These are phyloP conservation scores for Coprinopsis strossmayeri DNA, from an alignment of 768 basidiomycete species.

Conservation along the genomic window DNA sequence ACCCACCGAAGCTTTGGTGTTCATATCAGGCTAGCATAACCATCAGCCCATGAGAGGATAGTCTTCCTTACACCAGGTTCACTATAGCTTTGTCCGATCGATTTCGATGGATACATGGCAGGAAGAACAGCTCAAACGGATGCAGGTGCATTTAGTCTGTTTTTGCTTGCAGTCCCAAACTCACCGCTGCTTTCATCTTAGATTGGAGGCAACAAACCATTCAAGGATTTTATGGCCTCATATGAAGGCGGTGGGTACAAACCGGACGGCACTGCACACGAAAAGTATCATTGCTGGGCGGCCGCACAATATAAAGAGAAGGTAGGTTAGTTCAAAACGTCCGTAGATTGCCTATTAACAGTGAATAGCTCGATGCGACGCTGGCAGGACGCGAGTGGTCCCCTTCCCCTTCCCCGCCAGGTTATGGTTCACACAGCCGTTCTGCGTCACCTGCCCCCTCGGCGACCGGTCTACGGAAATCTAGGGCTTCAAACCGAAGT, in stretches of 20 bases:
- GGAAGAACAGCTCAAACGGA: conserved; percentile 78
- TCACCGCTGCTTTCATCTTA: conserved; percentile 22
- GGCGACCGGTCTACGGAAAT: conserved; percentile 79
- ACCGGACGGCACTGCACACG: conserved; percentile 52
- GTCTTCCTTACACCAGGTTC: conserved; percentile 17
- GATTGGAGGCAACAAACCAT: conserved; percentile 86
- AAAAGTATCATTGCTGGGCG: conserved; percentile 91
- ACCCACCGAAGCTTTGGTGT: conserved; percentile 89
- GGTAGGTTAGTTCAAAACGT: conserved; percentile 34
- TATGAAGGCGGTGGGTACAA: conserved; percentile 70
- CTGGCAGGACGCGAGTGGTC: conserved; percentile 76
- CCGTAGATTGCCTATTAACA: conserved; percentile 16
- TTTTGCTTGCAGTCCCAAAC: conserved; percentile 5
- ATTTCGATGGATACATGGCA: conserved; percentile 98
- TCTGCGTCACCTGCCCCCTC: conserved; percentile 54
- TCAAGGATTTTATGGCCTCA: conserved; percentile 69
- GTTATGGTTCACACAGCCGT: conserved; percentile 29
- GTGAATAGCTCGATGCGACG: conserved; percentile 65
- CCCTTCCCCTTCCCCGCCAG: conserved; percentile 62
- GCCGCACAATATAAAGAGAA: conserved; percentile 94
- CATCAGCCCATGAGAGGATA: conserved; percentile 11
- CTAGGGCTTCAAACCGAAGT: conserved; percentile 63
- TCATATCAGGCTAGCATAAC: conserved; percentile 64
- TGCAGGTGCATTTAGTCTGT: conserved; percentile 58
- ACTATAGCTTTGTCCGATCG: conserved; percentile 76